Percentiles rank a stretch among this genome's conserved stretches.
phyloP scores from a whole-genome alignment of 176 grass and related monocot species.

The Oryza glumipatula region DNA sequence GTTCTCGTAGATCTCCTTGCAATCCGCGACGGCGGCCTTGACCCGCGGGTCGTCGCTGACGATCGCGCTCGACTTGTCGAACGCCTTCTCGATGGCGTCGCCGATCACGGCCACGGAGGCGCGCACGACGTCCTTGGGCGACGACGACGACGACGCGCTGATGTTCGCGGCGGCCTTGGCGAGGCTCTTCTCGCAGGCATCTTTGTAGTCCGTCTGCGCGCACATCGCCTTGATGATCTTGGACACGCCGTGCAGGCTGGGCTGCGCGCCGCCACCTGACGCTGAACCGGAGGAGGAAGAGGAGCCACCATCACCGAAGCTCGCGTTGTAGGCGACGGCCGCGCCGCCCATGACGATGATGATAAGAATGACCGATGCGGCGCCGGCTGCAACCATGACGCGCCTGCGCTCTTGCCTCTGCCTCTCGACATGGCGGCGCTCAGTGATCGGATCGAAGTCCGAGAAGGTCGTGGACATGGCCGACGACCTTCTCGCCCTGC shows the following conservation, averaged over 20 bases:
- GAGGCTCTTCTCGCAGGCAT: constrained; percentile 61
- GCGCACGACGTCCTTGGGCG: constrained; percentile 61
- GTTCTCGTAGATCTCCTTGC: constrained; percentile 61
- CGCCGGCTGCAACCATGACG: constrained; percentile 46
- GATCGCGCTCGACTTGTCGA: constrained; percentile 31
- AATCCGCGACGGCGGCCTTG: constrained; percentile 60
- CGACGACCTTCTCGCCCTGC: neutral
- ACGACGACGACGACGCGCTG: constrained; percentile 51
- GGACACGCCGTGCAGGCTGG: constrained; percentile 18
- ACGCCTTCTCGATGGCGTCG: constrained; percentile 49
- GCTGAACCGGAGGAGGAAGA: neutral
- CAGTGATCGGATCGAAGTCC: constrained; percentile 64
- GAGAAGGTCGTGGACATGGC: constrained; percentile 65
- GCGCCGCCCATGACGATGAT: constrained; percentile 57
- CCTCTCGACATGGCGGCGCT: constrained; percentile 63
- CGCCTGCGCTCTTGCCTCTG: constrained; percentile 54
- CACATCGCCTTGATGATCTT: constrained; percentile 63
- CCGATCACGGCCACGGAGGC: constrained; percentile 54
- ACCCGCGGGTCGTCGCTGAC: constrained; percentile 46
- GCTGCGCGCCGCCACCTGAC: neutral
- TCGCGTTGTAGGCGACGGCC: constrained; percentile 42
- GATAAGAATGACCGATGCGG: constrained; percentile 50
- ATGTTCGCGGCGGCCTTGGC: constrained; percentile 47
- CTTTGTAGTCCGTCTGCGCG: constrained; percentile 54
- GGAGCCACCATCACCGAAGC: neutral